These are phyloP conservation scores for Sanguinoderma infundibulare DNA, from an alignment of 1,284 basidiomycete genomes.

Conservation along the genomic window DNA sequence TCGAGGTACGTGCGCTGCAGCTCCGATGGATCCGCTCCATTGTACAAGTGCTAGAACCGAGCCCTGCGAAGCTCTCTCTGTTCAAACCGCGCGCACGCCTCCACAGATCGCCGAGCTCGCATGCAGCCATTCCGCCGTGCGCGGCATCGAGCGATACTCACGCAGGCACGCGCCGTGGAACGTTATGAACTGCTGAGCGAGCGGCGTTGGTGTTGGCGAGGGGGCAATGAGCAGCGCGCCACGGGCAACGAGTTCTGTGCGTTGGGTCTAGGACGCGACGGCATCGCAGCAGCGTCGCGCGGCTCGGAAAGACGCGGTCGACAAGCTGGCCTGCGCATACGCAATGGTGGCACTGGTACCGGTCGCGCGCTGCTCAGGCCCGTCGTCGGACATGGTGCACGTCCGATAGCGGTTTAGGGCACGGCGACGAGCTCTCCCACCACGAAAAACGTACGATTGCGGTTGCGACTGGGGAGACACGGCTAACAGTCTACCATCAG, in stretches of 20 bases:
- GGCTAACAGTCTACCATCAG: too few species aligned
- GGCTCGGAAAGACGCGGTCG: neutral
- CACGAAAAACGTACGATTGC: neutral
- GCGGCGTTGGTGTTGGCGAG: too few species aligned
- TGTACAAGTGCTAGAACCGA: neutral
- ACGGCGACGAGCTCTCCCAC: neutral
- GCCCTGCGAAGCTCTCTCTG: neutral
- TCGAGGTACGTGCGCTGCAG: slow-evolving; percentile 5
- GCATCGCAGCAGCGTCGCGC: neutral
- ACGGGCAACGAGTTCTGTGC: too few species aligned
- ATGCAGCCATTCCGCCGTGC: too few species aligned
- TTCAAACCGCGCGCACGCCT: neutral
- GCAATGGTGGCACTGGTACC: neutral
- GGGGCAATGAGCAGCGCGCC: neutral
- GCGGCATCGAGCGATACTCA: neutral
- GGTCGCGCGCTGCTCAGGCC: neutral
- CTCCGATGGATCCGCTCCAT: slow-evolving; percentile 3
- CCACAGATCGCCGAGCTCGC: neutral
- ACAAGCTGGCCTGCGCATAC: neutral
- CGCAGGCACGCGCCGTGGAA: neutral
- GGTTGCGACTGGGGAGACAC: neutral
- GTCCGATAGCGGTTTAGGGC: slow-evolving; percentile 15
- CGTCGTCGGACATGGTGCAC: neutral
- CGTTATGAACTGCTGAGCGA: too few species aligned
- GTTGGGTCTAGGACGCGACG: too few species aligned